These are phyloP conservation scores for Houttuynia cordata DNA, from an alignment of 164 flowering plant species.

Conservation along the genomic window DNA sequence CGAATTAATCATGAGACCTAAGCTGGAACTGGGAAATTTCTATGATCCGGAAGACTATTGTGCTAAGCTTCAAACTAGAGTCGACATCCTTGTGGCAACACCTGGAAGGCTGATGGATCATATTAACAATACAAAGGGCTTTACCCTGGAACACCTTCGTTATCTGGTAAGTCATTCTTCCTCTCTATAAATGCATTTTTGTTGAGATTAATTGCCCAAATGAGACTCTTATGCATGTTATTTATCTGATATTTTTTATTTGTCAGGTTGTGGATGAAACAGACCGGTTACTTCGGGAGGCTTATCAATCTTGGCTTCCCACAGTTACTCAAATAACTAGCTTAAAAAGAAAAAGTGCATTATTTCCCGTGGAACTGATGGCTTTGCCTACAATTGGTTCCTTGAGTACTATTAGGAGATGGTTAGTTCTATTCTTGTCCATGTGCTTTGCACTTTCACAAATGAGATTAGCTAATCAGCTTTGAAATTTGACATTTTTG, in stretches of 20 bases:
- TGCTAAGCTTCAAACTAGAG: constrained; percentile 36
- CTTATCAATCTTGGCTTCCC: constrained; percentile 93
- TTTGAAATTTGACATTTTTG: too few species aligned
- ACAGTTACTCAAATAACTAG: constrained; percentile 55
- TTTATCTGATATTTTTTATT: constrained; percentile 2
- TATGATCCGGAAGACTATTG: constrained; percentile 50
- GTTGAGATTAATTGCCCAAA: not conserved
- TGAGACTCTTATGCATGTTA: not conserved
- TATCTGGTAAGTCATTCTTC: constrained; percentile 61
- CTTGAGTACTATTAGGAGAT: too few species aligned
- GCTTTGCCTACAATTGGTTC: too few species aligned
- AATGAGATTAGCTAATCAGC: too few species aligned
- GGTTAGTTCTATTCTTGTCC: too few species aligned
- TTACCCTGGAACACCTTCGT: constrained; percentile 78
- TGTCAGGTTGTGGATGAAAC: constrained; percentile 91
- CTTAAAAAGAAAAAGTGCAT: constrained; percentile 16
- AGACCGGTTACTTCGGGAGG: constrained; percentile 74
- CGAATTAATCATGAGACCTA: constrained; percentile 54
- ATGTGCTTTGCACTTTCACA: too few species aligned
- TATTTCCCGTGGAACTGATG: too few species aligned
- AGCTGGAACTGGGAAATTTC: constrained; percentile 46
- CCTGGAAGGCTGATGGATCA: constrained; percentile 97
- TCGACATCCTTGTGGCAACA: constrained; percentile 89
- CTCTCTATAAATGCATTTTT: not conserved
- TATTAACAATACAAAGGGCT: constrained; percentile 70